Evolutionary conservation across 2,329 filamentous ascomycete genomes (phyloP).

Genomic region (Talaromyces sp.): DNA sequence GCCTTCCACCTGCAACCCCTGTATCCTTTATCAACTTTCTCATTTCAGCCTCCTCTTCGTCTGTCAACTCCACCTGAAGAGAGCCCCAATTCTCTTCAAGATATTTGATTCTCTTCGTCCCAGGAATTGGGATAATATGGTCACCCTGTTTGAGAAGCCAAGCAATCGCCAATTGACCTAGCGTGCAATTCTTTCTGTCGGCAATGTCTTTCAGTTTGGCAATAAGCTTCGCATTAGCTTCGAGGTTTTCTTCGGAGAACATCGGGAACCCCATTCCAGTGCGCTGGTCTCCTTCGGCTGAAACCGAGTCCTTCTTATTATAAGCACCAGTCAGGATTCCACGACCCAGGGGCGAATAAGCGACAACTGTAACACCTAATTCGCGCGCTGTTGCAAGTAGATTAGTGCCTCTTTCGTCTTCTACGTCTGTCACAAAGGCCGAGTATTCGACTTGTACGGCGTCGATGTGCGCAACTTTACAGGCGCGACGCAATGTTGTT

Average conservation of each 20-base stretch:
- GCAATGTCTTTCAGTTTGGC: conserved; percentile 49
- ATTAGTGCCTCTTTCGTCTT: conserved; percentile 31
- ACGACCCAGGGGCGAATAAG: conserved; percentile 39
- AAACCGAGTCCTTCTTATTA: not conserved
- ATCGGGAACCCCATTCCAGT: not conserved
- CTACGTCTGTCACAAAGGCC: conserved; percentile 52
- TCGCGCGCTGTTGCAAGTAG: conserved; percentile 43
- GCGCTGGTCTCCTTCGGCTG: conserved; percentile 7
- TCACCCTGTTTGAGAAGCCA: conserved; percentile 62
- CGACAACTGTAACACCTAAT: conserved; percentile 43
- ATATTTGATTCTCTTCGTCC: conserved; percentile 26
- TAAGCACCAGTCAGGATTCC: conserved; percentile 24
- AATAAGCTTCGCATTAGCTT: conserved; percentile 26
- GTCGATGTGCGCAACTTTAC: conserved; percentile 50
- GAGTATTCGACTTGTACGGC: conserved; percentile 57
- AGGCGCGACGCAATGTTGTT: conserved; percentile 51
- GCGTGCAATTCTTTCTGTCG: conserved; percentile 54
- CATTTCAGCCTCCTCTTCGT: conserved; percentile 12
- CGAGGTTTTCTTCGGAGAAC: not conserved
- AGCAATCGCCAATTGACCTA: conserved; percentile 60
- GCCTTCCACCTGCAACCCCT: conserved; percentile 8
- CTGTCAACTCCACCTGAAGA: not conserved
- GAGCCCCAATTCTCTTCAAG: conserved; percentile 19
- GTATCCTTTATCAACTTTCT: conserved; percentile 3
- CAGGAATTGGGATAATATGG: conserved; percentile 33